phyloP scores from a whole-genome alignment of 129 eudicot genomes.

The Helianthus annuus region HanXRQr2.0-SUNRISE NC_035433.2:128334209-128334708 shows the following conservation, averaged over 20 bases:
- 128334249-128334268: not conserved
- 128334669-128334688: constrained; percentile 16
- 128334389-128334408: not conserved
- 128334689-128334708: constrained; percentile 29
- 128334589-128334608: not conserved
- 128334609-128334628: not conserved
- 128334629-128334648: not conserved
- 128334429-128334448: not conserved
- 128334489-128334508: constrained; percentile 54
- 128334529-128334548: constrained; percentile 18
- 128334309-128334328: not conserved
- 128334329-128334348: not conserved
- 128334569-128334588: constrained; percentile 28
- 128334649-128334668: constrained; percentile 36
- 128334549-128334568: constrained; percentile 22
- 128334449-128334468: constrained; percentile 6
- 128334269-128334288: not conserved
- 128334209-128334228: too few species aligned
- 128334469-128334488: constrained; percentile 69
- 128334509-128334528: constrained; percentile 26
- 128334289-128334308: not conserved
- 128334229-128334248: too few species aligned
- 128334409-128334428: not conserved
- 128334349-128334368: not conserved
- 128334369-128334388: not conserved